Percentiles rank a stretch among this genome's conserved stretches.
These are phyloP conservation scores for Straminergon stramineum DNA, from an alignment of 225 moss, liverwort and hornwort species.

Conservation along the genomic window DNA sequence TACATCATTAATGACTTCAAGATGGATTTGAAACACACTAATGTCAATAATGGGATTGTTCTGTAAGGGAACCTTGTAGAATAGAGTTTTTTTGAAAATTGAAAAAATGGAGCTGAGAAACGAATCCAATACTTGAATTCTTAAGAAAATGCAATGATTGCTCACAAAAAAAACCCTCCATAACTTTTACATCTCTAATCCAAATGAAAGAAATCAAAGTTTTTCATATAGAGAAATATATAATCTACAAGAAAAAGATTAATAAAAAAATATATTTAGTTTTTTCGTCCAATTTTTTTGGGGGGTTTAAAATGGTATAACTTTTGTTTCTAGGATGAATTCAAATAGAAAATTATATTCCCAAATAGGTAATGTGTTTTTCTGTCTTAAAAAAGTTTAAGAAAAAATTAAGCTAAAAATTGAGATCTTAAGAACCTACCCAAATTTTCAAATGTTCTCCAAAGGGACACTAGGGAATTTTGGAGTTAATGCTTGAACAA, in stretches of 20 bases:
- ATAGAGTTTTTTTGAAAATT: neutral
- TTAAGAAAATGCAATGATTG: too few species aligned
- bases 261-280: too few species aligned
- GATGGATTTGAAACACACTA: neutral
- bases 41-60: neutral
- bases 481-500: rapidly evolving
- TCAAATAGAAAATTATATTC: neutral
- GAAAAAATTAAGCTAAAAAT: neutral
- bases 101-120: rapidly evolving
- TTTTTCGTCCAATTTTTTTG: neutral
- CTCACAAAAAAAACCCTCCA: neutral
- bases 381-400: neutral
- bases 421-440: neutral
- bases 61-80: rapidly evolving
- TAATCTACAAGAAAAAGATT: neutral
- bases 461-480: neutral
- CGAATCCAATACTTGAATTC: rapidly evolving
- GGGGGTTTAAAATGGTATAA: too few species aligned
- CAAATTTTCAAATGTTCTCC: rapidly evolving
- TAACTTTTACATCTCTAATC: neutral
- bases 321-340: rapidly evolving
- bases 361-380: neutral
- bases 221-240: neutral
- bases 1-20: neutral
- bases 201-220: neutral